Evolutionary conservation across 768 basidiomycete species (phyloP), one percentile per base, ranked within the genome.

Genomic region (Amanita molliuscula): DNA sequence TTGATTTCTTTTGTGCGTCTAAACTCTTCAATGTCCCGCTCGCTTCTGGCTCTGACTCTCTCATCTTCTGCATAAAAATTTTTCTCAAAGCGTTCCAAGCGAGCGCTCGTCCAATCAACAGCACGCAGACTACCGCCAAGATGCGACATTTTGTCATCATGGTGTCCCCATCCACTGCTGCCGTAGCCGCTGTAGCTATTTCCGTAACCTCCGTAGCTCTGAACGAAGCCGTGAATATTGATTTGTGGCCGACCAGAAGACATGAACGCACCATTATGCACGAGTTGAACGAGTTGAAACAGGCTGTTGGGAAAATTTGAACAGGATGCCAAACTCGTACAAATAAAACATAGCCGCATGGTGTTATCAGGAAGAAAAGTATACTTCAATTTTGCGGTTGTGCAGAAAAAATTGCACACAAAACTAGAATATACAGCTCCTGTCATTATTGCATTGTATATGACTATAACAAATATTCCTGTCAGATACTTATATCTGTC

Each of bases 61-160:
- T 87, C 84, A 66, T 97, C 90, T 65, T 99, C 93, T 41, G 83
- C 73, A 58, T 95, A 95, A 57, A 95, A 99, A 73, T 98, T 97
- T 73, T 98, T 99, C 69, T 98, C 95, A 56, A 99, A 98, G 58
- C 78, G 83, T 59, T 82, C 76, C 50, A 96, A 70, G 53, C 81
- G 81, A 41, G 80, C 73, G 36, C 66, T 66, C 47, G 72, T 64
- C 96, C 96, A 99, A 68, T 98, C 90, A 50, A 96, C 82, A 46
- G 74, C 74, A 54, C 82, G 81, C 47, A 98, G 76, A 41, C 87
- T 78, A 35, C 84, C 81, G 31, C 95, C 94, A 15, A 97, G 78
- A 61, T 75, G 76, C 44, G 78, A 72, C 87, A 92, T 91, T 59
- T 72, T 81, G 65, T 91, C 88, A 52, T 78, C 76, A 51, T 67